Conservation (phyloP, 768 basidiomycete species). For the Leccinum sublutescens region DNA sequence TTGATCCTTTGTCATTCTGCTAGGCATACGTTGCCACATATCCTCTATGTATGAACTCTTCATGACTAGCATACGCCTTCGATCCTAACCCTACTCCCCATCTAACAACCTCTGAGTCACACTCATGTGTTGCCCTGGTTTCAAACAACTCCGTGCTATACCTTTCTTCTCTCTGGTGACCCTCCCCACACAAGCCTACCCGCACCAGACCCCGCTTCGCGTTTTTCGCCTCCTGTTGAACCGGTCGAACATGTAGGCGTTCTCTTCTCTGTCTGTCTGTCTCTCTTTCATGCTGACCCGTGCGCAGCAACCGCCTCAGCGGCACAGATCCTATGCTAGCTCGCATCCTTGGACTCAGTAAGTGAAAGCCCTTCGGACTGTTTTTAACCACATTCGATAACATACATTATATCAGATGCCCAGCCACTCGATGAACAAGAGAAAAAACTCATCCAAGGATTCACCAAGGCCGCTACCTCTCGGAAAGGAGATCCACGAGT, state of each 20-base stretch:
- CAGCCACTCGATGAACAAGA: no score
- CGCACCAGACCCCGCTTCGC: neutral
- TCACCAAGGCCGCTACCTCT: neutral
- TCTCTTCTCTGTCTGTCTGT: no score
- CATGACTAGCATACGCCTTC: conserved; percentile 39
- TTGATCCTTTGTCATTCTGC: conserved; percentile 36
- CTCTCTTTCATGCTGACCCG: no score
- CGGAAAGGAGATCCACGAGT: conserved; percentile 1
- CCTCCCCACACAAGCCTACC: conserved; percentile 17
- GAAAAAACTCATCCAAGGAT: no score
- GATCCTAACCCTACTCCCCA: neutral
- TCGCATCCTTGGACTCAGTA: no score
- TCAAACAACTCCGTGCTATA: conserved; percentile 35
- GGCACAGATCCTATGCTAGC: no score
- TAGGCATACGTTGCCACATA: conserved; percentile 56
- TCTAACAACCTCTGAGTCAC: conserved; percentile 1
- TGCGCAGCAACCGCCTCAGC: no score
- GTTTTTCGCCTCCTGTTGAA: neutral
- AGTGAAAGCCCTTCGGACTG: no score
- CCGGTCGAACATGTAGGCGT: neutral
- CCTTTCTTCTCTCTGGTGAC: conserved; percentile 45
- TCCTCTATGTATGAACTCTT: conserved; percentile 47
- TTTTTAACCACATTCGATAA: no score
- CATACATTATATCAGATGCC: no score
- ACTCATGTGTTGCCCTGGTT: conserved; percentile 38